Conservation (phyloP, 2,329 filamentous ascomycete genomes). For the Penicillium sp. region DNA sequence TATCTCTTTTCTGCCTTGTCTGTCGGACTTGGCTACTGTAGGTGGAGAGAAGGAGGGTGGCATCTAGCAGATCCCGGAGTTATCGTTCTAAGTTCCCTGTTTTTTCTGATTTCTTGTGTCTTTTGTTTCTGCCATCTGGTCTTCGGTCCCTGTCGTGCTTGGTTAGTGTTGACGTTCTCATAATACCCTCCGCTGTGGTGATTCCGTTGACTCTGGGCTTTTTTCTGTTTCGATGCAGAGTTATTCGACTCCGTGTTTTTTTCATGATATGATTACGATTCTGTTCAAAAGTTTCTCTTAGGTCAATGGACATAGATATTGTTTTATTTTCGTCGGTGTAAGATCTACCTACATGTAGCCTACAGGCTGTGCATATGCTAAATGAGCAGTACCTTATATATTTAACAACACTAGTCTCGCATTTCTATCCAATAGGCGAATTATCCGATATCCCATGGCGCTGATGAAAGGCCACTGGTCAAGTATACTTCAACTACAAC, state of each 20-base stretch:
- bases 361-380: background rate
- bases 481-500: background rate
- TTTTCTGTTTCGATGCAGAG: conserved; percentile 8
- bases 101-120: background rate
- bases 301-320: conserved; percentile 13
- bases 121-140: conserved; percentile 11
- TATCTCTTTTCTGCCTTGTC: background rate
- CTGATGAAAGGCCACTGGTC: background rate
- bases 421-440: background rate
- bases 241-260: conserved; percentile 2
- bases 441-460: background rate
- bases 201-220: conserved; percentile 13
- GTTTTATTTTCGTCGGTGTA: background rate
- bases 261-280: conserved; percentile 15
- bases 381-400: background rate
- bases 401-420: background rate
- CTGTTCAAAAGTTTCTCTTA: conserved; percentile 14
- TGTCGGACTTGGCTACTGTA: background rate
- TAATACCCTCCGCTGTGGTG: conserved; percentile 16
- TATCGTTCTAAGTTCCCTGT: background rate
- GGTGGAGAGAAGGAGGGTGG: conserved; percentile 1
- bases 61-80: conserved; percentile 14
- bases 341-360: background rate
- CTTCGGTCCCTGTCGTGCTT: conserved; percentile 12
- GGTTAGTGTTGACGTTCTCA: conserved; percentile 13